phyloP scores from a whole-genome alignment of 306 rosid species.

The Cercis canadensis region DNA sequence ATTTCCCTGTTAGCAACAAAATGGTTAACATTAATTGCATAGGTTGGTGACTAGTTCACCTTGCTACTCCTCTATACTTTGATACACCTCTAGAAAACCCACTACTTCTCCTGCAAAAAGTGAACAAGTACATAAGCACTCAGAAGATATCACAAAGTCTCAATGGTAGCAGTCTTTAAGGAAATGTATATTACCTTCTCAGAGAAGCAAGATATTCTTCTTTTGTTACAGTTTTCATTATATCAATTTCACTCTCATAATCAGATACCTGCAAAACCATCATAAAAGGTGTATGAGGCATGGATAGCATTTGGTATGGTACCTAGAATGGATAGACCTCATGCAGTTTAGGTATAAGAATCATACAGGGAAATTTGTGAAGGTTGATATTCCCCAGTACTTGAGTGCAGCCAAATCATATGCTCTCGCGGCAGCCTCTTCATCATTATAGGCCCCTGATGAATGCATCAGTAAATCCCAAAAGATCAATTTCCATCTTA shows the following conservation, averaged over 20 bases:
- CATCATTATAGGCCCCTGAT: slow-evolving; percentile 92
- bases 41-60: slow-evolving; percentile 46
- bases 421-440: slow-evolving; percentile 93
- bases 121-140: background rate
- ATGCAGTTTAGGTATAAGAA: background rate
- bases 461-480: background rate
- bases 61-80: slow-evolving; percentile 93
- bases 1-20: slow-evolving; percentile 1
- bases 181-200: slow-evolving; percentile 64
- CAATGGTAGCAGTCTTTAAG: background rate
- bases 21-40: background rate
- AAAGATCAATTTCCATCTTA: slow-evolving; percentile 10
- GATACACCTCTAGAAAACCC: slow-evolving; percentile 99
- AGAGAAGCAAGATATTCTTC: slow-evolving; percentile 92
- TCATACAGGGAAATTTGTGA: slow-evolving; percentile 78
- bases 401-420: slow-evolving; percentile 93
- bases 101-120: slow-evolving; percentile 71
- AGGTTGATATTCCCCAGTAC: slow-evolving; percentile 85
- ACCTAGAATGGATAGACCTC: slow-evolving; percentile 17
- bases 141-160: background rate
- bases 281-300: background rate
- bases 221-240: slow-evolving; percentile 76
- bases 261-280: slow-evolving; percentile 56
- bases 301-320: too few relatives aligned
- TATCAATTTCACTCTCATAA: slow-evolving; percentile 76